Percentiles rank a stretch among this genome's conserved stretches.
Conservation (phyloP, 2,329 filamentous ascomycete genomes). For the Aspergillus quadrilineatus region DNA sequence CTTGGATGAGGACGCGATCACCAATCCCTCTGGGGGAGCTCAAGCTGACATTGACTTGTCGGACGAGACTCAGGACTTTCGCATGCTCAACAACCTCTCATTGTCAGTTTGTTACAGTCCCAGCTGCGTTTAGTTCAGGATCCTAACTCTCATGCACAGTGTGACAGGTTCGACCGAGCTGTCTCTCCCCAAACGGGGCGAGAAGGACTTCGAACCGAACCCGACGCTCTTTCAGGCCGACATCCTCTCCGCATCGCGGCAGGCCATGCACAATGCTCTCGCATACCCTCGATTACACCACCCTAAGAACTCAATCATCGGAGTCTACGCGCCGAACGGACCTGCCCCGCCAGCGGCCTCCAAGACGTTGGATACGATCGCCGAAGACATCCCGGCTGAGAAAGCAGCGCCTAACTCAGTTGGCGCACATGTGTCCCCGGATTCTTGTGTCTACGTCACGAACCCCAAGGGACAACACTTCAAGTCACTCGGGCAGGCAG, state of each 20-base stretch:
- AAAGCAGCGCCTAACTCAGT: constrained; percentile 15
- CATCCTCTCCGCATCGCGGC: constrained; percentile 75
- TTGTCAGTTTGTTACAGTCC: constrained; percentile 36
- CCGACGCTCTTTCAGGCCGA: constrained; percentile 78
- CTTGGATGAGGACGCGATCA: constrained; percentile 44
- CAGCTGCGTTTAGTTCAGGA: background rate
- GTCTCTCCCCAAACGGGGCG: constrained; percentile 78
- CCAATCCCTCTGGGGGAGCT: constrained; percentile 30
- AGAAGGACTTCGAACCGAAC: constrained; percentile 96
- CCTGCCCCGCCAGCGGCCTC: constrained; percentile 23
- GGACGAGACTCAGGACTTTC: constrained; percentile 85
- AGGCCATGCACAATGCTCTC: constrained; percentile 86
- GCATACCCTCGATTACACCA: constrained; percentile 72
- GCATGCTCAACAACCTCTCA: constrained; percentile 63
- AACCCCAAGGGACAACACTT: constrained; percentile 71
- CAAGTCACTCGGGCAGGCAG: constrained; percentile 71
- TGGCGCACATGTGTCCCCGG: constrained; percentile 25
- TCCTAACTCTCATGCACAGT: constrained; percentile 21
- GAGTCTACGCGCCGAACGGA: constrained; percentile 69
- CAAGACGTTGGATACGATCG: constrained; percentile 17
- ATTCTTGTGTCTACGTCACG: constrained; percentile 62
- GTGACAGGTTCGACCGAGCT: constrained; percentile 35
- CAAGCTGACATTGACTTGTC: constrained; percentile 63
- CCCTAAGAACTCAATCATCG: constrained; percentile 65
- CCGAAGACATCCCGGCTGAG: constrained; percentile 12